These are phyloP conservation scores for Vaccinium corymbosum DNA, from an alignment of 148 eudicot genomes.

Conservation along the genomic window DNA sequence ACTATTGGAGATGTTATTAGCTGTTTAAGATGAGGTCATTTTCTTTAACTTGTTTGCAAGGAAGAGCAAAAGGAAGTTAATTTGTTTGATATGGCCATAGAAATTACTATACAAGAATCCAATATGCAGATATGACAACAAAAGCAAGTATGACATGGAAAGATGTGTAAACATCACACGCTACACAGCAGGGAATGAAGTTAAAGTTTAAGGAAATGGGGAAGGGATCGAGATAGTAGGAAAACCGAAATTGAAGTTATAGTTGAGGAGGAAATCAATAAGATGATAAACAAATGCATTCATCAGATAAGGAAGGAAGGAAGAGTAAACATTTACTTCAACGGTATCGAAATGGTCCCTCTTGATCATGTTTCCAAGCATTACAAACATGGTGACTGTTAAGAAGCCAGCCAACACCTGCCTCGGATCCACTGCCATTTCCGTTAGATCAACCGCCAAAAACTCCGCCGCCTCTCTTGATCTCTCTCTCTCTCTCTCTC, in stretches of 20 bases:
- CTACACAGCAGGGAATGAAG: not conserved
- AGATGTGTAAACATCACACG: not conserved
- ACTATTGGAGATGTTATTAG: not conserved
- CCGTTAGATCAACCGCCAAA: not conserved
- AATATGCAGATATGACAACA: not conserved
- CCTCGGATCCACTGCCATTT: slow-evolving; percentile 4
- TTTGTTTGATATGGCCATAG: not conserved
- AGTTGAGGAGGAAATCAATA: not conserved
- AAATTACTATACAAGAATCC: not conserved
- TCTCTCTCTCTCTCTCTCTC: too few species aligned
- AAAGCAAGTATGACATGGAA: not conserved
- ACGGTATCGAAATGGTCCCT: not conserved
- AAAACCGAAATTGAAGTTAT: not conserved
- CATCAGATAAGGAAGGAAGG: not conserved
- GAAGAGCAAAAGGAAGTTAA: not conserved
- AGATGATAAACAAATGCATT: not conserved
- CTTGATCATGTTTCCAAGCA: slow-evolving; percentile 8
- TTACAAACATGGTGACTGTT: not conserved
- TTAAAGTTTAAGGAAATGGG: not conserved
- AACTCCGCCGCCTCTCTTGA: not conserved
- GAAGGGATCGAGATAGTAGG: not conserved
- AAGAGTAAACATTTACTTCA: not conserved
- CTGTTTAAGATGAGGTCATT: not conserved
- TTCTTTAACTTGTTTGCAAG: not conserved
- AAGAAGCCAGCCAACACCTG: not conserved